A percentile compares a stretch with the other conserved stretches of the same genome.
Conservation (phyloP, 2,329 filamentous ascomycete genomes). For the Nigrospora osmanthi region DNA sequence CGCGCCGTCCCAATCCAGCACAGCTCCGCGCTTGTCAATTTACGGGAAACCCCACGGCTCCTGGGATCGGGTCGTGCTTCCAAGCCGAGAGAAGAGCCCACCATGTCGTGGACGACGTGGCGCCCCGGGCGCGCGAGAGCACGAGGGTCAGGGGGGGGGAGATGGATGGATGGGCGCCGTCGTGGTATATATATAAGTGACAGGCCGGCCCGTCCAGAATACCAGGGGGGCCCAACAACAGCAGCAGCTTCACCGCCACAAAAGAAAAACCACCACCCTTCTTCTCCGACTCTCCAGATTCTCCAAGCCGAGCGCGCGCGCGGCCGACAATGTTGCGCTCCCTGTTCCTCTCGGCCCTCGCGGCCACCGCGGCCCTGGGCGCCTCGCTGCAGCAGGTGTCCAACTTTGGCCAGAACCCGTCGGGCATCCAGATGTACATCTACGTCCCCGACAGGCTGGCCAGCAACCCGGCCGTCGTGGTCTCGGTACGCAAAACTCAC, state of each 20-base stretch:
- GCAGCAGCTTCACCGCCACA: too few species aligned
- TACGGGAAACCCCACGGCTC: neutral
- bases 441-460: conserved; percentile 32
- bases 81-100: too few species aligned
- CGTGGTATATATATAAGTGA: too few species aligned
- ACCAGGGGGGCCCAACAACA: too few species aligned
- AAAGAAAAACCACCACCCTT: too few species aligned
- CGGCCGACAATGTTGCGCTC: conserved; percentile 14
- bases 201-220: too few species aligned
- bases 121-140: too few species aligned
- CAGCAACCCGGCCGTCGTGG: conserved; percentile 16
- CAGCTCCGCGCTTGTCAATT: neutral
- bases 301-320: too few species aligned
- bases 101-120: too few species aligned
- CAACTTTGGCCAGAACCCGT: conserved; percentile 33
- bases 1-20: conserved; percentile 2
- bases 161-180: too few species aligned
- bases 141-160: too few species aligned
- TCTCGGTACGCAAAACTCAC: conserved; percentile 12
- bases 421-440: conserved; percentile 32
- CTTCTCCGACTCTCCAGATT: too few species aligned
- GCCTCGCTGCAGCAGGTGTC: conserved; percentile 20
- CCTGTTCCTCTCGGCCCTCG: neutral
- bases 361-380: conserved; percentile 1
- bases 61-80: neutral